A percentile compares a stretch with the other conserved stretches of the same genome.
Evolutionary conservation across 805 yeast genomes (phyloP).

Genomic region (Citeromyces nyonsensis): DNA sequence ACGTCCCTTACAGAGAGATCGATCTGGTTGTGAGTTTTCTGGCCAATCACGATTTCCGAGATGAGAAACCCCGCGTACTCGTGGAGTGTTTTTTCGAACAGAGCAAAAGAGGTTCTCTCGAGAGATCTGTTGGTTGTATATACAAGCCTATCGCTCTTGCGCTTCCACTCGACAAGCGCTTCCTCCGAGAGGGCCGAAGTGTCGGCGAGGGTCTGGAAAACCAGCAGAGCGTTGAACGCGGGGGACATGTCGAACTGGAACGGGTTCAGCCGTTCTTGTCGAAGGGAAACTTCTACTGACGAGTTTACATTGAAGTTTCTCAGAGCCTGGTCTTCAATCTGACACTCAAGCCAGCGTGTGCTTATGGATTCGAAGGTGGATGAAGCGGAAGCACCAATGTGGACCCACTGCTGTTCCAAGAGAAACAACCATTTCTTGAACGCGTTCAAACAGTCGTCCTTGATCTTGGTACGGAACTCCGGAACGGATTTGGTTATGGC

Average conservation of each 20-base stretch:
- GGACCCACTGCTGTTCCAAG: slow-evolving; percentile 42
- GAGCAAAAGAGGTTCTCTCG: too few relatives aligned
- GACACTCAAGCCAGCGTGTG: slow-evolving; percentile 39
- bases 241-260: slow-evolving; percentile 52
- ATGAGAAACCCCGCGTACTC: too few relatives aligned
- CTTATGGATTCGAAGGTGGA: slow-evolving; percentile 34
- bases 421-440: slow-evolving; percentile 51
- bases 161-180: slow-evolving; percentile 55
- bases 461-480: slow-evolving; percentile 52
- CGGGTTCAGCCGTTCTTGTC: slow-evolving; percentile 26
- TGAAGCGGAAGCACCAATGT: slow-evolving; percentile 28
- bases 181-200: slow-evolving; percentile 42
- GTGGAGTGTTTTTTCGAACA: too few relatives aligned
- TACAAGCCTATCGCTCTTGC: slow-evolving; percentile 55
- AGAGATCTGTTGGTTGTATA: slow-evolving; percentile 23
- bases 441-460: slow-evolving; percentile 56
- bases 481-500: slow-evolving; percentile 70
- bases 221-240: slow-evolving; percentile 69
- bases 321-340: slow-evolving; percentile 25
- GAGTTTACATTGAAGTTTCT: slow-evolving; percentile 62
- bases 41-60: too few relatives aligned
- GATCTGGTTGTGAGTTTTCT: too few relatives aligned
- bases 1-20: too few relatives aligned
- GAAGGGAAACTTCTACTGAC: slow-evolving; percentile 66
- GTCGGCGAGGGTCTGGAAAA: slow-evolving; percentile 61